Evolutionary conservation across 2,329 filamentous ascomycete species (phyloP).

Genomic region (Alternaria sp.): DNA sequence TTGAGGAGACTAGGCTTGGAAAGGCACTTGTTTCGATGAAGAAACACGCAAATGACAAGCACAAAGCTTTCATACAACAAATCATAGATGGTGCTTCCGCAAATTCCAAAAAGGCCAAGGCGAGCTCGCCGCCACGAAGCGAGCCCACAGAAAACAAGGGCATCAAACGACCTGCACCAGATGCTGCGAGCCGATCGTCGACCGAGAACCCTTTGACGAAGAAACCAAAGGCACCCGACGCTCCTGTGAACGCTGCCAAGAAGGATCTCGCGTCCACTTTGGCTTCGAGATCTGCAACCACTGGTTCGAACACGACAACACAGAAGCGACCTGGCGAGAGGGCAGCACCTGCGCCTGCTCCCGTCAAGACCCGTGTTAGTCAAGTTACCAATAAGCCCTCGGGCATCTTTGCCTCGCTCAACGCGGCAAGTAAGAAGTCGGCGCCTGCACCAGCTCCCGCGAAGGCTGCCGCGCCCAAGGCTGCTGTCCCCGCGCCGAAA

Average conservation of each 20-base stretch:
- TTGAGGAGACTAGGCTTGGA: conserved; percentile 70
- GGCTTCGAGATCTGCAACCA: conserved; percentile 16
- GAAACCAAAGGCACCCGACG: conserved; percentile 39
- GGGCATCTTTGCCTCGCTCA: conserved; percentile 54
- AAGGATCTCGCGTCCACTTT: conserved; percentile 18
- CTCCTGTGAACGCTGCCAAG: conserved; percentile 20
- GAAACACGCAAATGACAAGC: conserved; percentile 69
- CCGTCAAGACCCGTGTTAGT: conserved; percentile 42
- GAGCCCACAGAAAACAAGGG: conserved; percentile 36
- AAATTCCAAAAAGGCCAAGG: conserved; percentile 48
- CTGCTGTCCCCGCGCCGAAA: conserved; percentile 26
- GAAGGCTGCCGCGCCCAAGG: conserved; percentile 36
- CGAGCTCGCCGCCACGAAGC: conserved; percentile 33
- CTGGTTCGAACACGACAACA: conserved; percentile 13
- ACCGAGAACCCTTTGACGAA: conserved; percentile 31
- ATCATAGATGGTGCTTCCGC: conserved; percentile 58
- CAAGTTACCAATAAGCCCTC: conserved; percentile 54
- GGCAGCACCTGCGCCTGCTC: conserved; percentile 27
- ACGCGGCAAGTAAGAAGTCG: conserved; percentile 55
- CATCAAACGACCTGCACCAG: conserved; percentile 39
- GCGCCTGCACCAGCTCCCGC: conserved; percentile 27
- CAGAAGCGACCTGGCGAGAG: conserved; percentile 42
- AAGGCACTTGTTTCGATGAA: conserved; percentile 68
- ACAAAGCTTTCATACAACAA: conserved; percentile 66
- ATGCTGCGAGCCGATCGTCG: conserved; percentile 22